A percentile compares a stretch with the other conserved stretches of the same genome.
These are phyloP conservation scores for Arctium lappa DNA, from an alignment of 129 eudicot species.

Conservation along the genomic window DNA sequence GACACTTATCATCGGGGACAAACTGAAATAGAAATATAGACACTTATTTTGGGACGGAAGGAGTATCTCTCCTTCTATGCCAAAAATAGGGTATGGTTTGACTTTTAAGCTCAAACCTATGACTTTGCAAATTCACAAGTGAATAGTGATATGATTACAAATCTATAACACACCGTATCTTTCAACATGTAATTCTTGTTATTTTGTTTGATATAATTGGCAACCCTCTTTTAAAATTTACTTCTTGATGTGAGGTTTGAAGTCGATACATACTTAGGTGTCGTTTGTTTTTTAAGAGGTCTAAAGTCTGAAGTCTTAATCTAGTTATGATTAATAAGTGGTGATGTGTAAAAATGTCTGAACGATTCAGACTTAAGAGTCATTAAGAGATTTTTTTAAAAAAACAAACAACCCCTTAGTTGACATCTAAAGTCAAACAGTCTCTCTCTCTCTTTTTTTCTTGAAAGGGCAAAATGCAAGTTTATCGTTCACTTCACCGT, in stretches of 20 bases:
- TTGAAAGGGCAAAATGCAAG: not conserved
- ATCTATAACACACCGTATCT: not conserved
- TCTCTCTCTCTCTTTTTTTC: not conserved
- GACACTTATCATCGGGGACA: not conserved
- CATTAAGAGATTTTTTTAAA: no score
- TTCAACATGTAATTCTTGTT: not conserved
- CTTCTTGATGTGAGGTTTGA: not conserved
- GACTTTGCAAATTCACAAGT: not conserved
- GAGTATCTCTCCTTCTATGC: not conserved
- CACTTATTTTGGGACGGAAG: not conserved
- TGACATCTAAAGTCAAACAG: slow-evolving; percentile 9
- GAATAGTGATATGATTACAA: not conserved
- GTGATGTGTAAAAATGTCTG: no score
- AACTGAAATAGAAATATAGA: not conserved
- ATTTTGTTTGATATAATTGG: not conserved
- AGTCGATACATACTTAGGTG: not conserved
- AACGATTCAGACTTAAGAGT: no score
- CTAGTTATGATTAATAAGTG: no score
- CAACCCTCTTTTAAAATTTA: not conserved
- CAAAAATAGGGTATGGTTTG: not conserved
- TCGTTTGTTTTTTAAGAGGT: no score
- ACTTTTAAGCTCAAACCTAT: not conserved
- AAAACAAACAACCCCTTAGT: no score
- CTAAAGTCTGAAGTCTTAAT: no score
- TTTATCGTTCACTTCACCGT: no score